Evolutionary conservation across 2,329 filamentous ascomycete species (phyloP).

Genomic region (Fusarium torulosum): DNA sequence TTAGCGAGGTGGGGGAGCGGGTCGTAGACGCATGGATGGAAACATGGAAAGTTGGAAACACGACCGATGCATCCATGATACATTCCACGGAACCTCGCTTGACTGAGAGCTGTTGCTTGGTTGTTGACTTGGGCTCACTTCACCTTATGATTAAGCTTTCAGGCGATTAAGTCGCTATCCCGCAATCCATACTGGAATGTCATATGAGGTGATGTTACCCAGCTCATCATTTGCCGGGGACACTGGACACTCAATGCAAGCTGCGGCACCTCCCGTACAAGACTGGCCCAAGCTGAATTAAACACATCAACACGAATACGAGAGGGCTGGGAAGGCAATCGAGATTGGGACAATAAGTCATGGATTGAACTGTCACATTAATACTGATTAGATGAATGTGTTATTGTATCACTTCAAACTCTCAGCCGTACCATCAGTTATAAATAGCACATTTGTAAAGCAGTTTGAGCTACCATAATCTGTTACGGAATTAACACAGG

Average conservation of each 20-base stretch:
- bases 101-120: constrained; percentile 6
- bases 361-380: not conserved
- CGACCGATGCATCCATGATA: constrained; percentile 11
- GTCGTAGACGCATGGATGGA: constrained; percentile 13
- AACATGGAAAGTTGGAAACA: not conserved
- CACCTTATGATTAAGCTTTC: not conserved
- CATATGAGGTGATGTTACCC: constrained; percentile 17
- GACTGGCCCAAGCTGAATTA: constrained; percentile 30
- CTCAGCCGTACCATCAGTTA: too few species aligned
- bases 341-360: constrained; percentile 13
- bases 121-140: constrained; percentile 14
- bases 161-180: constrained; percentile 6
- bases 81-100: constrained; percentile 14
- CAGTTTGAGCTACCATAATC: too few species aligned
- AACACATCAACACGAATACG: constrained; percentile 37
- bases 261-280: constrained; percentile 31
- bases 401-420: not conserved
- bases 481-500: too few species aligned
- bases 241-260: constrained; percentile 21
- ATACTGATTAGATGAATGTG: not conserved
- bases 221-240: not conserved
- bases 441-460: too few species aligned
- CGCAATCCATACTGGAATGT: constrained; percentile 12
- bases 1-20: constrained; percentile 37
- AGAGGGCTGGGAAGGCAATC: constrained; percentile 31